phyloP scores from a whole-genome alignment of 83 land plant species.

The Picea engelmannii region DNA sequence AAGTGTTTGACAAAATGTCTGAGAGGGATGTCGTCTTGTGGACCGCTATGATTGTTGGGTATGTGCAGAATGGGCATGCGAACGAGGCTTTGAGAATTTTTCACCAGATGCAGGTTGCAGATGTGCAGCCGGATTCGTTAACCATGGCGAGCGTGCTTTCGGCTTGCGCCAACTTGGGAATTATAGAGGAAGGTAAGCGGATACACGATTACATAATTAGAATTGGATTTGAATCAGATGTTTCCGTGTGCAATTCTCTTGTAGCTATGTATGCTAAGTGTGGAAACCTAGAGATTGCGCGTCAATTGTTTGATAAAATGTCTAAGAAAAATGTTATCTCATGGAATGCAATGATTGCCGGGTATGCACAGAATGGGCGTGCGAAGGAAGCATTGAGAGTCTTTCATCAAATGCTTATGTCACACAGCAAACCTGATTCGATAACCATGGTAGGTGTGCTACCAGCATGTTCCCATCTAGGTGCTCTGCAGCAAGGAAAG shows the following conservation, averaged over 20 bases:
- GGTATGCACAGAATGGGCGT: slow-evolving; percentile 46
- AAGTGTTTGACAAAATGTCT: slow-evolving; percentile 23
- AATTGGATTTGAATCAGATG: slow-evolving; percentile 32
- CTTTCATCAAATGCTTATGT: slow-evolving; percentile 34
- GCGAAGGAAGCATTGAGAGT: slow-evolving; percentile 30
- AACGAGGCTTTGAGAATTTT: slow-evolving; percentile 19
- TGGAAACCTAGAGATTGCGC: slow-evolving; percentile 29
- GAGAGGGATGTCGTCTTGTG: slow-evolving; percentile 24
- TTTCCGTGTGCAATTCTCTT: slow-evolving; percentile 49
- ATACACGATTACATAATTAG: slow-evolving; percentile 44
- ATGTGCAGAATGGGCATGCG: slow-evolving; percentile 14
- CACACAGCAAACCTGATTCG: slow-evolving; percentile 22
- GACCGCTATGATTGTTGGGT: slow-evolving; percentile 27
- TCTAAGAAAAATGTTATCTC: slow-evolving; percentile 41
- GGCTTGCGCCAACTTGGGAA: slow-evolving; percentile 30
- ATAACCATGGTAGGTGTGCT: slow-evolving; percentile 31
- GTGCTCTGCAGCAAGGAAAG: slow-evolving; percentile 40
- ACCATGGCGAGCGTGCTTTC: slow-evolving; percentile 39
- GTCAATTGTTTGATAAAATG: slow-evolving; percentile 48
- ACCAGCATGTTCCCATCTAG: slow-evolving; percentile 39
- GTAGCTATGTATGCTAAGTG: slow-evolving; percentile 42
- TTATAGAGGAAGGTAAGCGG: slow-evolving; percentile 22
- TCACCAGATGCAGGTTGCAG: slow-evolving; percentile 19
- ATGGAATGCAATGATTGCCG: slow-evolving; percentile 66
- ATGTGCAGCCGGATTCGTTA: slow-evolving; percentile 29